Percentiles rank a stretch among this genome's conserved stretches.
phyloP scores from a whole-genome alignment of 179 eudicot genomes.

The Corrigiola litoralis region DNA sequence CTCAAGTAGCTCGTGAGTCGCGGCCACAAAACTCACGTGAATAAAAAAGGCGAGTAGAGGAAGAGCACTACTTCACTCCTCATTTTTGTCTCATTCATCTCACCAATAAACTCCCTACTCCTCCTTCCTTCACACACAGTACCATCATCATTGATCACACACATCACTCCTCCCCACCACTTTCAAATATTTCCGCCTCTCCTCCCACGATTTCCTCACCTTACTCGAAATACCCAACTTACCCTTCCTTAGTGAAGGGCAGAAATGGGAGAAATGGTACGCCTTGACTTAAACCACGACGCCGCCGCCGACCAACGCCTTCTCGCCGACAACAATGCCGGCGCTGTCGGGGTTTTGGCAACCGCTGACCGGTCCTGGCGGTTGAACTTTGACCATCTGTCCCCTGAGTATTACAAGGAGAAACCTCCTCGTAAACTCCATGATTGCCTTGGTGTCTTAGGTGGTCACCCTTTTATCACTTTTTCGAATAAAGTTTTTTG shows the following conservation, averaged over 20 bases:
- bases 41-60: no score
- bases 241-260: background rate
- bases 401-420: conserved; percentile 47
- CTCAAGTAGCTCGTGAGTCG: no score
- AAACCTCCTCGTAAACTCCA: conserved; percentile 64
- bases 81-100: no score
- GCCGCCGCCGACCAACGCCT: conserved; percentile 45
- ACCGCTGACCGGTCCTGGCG: conserved; percentile 54
- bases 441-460: conserved; percentile 69
- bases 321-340: conserved; percentile 18
- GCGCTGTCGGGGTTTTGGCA: background rate
- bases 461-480: conserved; percentile 19
- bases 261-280: conserved; percentile 47
- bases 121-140: no score
- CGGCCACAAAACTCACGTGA: no score
- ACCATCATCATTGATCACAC: no score
- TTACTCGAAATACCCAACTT: background rate
- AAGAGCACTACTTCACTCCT: no score
- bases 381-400: conserved; percentile 61
- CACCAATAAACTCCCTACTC: no score
- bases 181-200: background rate
- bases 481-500: background rate
- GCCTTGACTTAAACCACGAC: conserved; percentile 25
- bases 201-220: background rate
- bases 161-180: background rate